Base-by-base conservation (phyloP, 1,284 basidiomycete genomes). In the Ustilago curta region DNA sequence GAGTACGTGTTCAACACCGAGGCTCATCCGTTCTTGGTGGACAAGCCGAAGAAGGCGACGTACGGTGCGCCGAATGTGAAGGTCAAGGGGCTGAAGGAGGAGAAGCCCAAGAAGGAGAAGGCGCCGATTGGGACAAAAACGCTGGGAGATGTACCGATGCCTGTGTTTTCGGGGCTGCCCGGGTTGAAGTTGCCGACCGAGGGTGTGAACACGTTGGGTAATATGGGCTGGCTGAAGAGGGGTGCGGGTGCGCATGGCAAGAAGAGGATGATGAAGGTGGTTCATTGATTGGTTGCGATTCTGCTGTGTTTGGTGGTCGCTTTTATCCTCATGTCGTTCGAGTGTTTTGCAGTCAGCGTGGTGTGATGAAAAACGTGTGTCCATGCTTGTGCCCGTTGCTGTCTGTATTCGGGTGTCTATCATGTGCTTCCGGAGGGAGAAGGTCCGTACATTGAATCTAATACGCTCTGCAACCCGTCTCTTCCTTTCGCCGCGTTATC, bases 1-100 rank as follows among this genome's bases (percentile, higher is more conserved):
- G 64, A 70, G 51, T 81, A 77, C 50, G 80, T 82, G 27, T 80
- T 82, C 57, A 83, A 77, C 42, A 83, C 81, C 18, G 80, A 83
- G 62, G 81, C 66, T 7, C 80, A 82, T 58, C 79, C 77, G 21
- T 82, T 81, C 54, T n/a, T 66, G 53, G 52, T 80, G 14, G 78
- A 77, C n/a, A 58, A 59, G 37, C 76, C 70, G 49, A 21, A 55
- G 7, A 76, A 67, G 63, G 47, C 32, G 23, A 49, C 21, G 9
- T 70, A 64, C 27, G 32, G 39, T 16, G 55, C 70, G 2, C 40
- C 48, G 19, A 18, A 7, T 11, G 52, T 67, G 23, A 9, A 43
- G 29, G 55, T 63, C 6, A 56, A 19, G 19, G 35, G 23, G 14
- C 25, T 47, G 48, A 39, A 40, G 2, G 37, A 12, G n/a, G 50